These are phyloP conservation scores for Trametes sanguinea DNA, from an alignment of 768 basidiomycete species.

Conservation along the genomic window DNA sequence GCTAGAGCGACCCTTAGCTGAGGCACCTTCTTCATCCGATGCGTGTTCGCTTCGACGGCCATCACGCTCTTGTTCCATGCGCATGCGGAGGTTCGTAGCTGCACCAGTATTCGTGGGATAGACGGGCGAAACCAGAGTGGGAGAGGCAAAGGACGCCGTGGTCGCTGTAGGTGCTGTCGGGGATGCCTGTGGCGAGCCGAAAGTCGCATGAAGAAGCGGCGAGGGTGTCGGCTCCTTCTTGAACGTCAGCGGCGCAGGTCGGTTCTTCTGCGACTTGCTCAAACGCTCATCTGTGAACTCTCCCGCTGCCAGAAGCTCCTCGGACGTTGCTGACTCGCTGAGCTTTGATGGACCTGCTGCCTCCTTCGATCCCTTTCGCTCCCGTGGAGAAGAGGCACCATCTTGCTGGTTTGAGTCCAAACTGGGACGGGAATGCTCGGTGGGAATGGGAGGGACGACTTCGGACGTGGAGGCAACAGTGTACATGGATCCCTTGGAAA, in stretches of 20 bases:
- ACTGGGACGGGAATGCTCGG: conserved; percentile 27
- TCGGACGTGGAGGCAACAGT: conserved; percentile 21
- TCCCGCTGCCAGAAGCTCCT: neutral
- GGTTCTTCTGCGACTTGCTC: conserved; percentile 20
- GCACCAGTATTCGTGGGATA: conserved; percentile 35
- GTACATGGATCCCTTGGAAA: conserved; percentile 39
- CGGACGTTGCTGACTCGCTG: conserved; percentile 3
- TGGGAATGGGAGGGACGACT: conserved; percentile 34
- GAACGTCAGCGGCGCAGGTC: conserved; percentile 36
- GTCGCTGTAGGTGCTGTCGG: conserved; percentile 21
- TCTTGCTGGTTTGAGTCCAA: conserved; percentile 18
- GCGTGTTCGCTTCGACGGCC: neutral
- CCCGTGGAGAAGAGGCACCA: neutral
- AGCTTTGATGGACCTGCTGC: conserved; percentile 4
- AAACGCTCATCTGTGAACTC: neutral
- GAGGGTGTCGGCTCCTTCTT: conserved; percentile 28
- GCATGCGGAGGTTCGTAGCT: conserved; percentile 41
- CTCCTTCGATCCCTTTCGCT: conserved; percentile 11
- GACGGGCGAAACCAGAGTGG: conserved; percentile 20
- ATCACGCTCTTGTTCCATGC: conserved; percentile 35
- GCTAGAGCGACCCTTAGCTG: conserved; percentile 26
- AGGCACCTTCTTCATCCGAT: neutral
- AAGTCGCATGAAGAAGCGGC: conserved; percentile 44
- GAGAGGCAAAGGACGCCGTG: conserved; percentile 23
- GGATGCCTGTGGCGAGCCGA: conserved; percentile 42